These are phyloP conservation scores for Starmerella roubikii DNA, from an alignment of 805 yeast species.

Conservation along the genomic window DNA sequence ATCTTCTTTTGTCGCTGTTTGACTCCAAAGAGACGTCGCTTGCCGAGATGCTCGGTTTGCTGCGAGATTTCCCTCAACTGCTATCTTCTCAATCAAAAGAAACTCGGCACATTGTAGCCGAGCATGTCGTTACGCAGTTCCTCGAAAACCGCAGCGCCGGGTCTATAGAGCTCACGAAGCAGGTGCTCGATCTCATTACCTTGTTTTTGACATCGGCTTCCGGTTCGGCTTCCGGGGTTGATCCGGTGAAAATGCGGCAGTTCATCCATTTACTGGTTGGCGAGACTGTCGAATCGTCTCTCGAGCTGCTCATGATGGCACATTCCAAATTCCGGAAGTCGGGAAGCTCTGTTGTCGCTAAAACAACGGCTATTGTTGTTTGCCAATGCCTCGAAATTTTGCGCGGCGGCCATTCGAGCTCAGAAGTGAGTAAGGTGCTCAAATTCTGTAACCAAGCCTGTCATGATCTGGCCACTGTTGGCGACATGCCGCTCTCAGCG, in stretches of 20 bases:
- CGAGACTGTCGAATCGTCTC: slow-evolving; percentile 34
- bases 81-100: slow-evolving; percentile 38
- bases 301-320: slow-evolving; percentile 34
- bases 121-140: slow-evolving; percentile 47
- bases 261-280: slow-evolving; percentile 50
- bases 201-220: slow-evolving; percentile 37
- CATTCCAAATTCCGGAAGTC: slow-evolving; percentile 41
- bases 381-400: slow-evolving; percentile 41
- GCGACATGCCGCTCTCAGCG: slow-evolving; percentile 25
- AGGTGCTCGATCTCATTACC: slow-evolving; percentile 43
- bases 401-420: background rate
- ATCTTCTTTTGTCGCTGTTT: slow-evolving; percentile 26
- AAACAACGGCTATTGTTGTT: slow-evolving; percentile 66
- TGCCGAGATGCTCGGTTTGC: slow-evolving; percentile 22
- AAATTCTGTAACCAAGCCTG: slow-evolving; percentile 58
- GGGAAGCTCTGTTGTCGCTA: slow-evolving; percentile 37
- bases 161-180: slow-evolving; percentile 38
- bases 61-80: slow-evolving; percentile 40
- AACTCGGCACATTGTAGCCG: slow-evolving; percentile 45
- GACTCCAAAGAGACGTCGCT: slow-evolving; percentile 21
- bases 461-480: slow-evolving; percentile 39
- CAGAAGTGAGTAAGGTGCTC: slow-evolving; percentile 32
- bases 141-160: slow-evolving; percentile 29
- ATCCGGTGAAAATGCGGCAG: slow-evolving; percentile 38
- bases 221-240: too few species aligned